Percentiles rank a stretch among this genome's conserved stretches.
phyloP scores from a whole-genome alignment of 805 yeast genomes.

The Wickerhamomyces subpelliculosus region DNA sequence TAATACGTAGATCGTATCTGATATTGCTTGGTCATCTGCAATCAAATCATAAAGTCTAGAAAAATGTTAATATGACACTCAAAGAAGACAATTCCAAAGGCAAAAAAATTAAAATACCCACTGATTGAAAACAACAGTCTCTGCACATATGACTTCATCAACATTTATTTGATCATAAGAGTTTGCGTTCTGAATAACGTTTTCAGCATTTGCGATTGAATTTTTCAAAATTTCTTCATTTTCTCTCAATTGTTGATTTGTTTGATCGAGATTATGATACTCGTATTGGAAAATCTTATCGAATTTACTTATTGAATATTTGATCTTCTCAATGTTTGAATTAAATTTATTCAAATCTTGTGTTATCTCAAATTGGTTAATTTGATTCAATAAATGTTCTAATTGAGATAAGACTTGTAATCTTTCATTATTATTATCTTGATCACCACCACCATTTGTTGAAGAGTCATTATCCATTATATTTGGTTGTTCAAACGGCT shows the following conservation, averaged over 20 bases:
- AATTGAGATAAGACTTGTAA: slow-evolving; percentile 11
- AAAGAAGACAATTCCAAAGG: too few species aligned
- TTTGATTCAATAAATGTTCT: slow-evolving; percentile 15
- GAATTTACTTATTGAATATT: slow-evolving; percentile 30
- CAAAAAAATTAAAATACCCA: slow-evolving; percentile 2
- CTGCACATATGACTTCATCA: slow-evolving; percentile 41
- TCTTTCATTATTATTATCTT: too few species aligned
- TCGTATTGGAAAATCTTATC: slow-evolving; percentile 30
- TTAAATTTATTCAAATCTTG: slow-evolving; percentile 14
- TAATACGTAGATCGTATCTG: slow-evolving; percentile 57
- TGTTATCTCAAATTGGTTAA: slow-evolving; percentile 18
- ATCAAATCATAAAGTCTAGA: slow-evolving; percentile 44
- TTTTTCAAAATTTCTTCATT: slow-evolving; percentile 24
- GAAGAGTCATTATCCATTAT: slow-evolving; percentile 10
- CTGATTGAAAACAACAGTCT: slow-evolving; percentile 51
- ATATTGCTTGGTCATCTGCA: slow-evolving; percentile 63
- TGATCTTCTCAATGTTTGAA: slow-evolving; percentile 20
- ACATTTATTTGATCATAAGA: slow-evolving; percentile 26
- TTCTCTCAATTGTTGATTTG: slow-evolving; percentile 19
- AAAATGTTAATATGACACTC: slow-evolving; percentile 3
- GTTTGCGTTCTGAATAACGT: slow-evolving; percentile 26
- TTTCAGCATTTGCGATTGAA: slow-evolving; percentile 23
- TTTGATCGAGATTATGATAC: slow-evolving; percentile 18
- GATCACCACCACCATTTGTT: not conserved
- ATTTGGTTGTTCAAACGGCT: slow-evolving; percentile 18